Evolutionary conservation across 2,329 filamentous ascomycete genomes (phyloP), one percentile per base, ranked within the genome.

Genomic region (Sporothrix humicola): DNA sequence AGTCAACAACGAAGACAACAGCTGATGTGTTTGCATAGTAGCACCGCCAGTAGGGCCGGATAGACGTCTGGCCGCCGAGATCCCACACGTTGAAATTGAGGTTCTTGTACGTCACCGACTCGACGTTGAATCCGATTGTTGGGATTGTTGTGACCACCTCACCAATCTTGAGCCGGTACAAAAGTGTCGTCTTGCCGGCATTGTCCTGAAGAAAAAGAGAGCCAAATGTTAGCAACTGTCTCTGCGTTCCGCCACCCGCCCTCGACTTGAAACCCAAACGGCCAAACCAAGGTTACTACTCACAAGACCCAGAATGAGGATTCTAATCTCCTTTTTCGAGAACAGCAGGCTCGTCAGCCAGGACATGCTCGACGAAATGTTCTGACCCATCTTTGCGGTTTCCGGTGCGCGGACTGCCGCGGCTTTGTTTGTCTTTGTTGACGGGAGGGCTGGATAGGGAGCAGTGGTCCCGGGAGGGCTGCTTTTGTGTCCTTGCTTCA

Each of bases 41-140:
- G 85, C 96, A 99, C 82, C 96, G 90, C 96, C 96, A 99, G 86
- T 99, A 99, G 1, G 96, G 96, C 77, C 96, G 90, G 82, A 99
- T 99, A 78, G 93, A 97, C n/a, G 96, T 99, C 87, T 99, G 96
- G 54, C 96, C 96, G 80, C 96, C 95, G 66, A 98, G 88, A 85
- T 98, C 95, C 96, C 96, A 99, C 80, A 99, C 96, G 81, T 98
- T 98, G 83, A 99, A 97, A 83, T 98, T 97, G 76, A 99, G 88
- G 82, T 98, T 98, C 83, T 95, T 95, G 87, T 99, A 99, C 79
- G 94, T 96, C 77, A 99, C 96, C 26, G 94, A 97, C 84, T 99
- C 96, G 79, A 99, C 96, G 82, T 99, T 99, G 87, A 99, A 99
- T 75, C 96, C 96, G 82, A 99, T 98, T 72, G 96, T 99, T 23